Evolutionary conservation across 208 protist species (phyloP).

Genomic region (Leishmania aethiopica): DNA sequence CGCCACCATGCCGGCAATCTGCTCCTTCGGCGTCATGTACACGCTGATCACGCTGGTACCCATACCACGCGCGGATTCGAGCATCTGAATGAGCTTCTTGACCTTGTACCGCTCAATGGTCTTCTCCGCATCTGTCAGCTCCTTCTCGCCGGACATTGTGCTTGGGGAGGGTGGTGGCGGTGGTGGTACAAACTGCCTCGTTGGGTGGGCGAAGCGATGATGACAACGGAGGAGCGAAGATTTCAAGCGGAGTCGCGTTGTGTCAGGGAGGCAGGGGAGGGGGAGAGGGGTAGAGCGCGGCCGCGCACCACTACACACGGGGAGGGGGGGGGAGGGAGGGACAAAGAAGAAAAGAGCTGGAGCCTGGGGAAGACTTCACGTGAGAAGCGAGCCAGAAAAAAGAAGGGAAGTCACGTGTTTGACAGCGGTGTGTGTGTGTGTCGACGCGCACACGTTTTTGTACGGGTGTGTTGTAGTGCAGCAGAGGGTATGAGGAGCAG

Average conservation of each 20-base stretch:
- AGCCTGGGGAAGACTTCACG: not conserved
- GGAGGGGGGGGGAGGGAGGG: not conserved
- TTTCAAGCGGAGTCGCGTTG: not conserved
- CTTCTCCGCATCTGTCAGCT: constrained; percentile 88
- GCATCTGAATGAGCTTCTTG: constrained; percentile 99
- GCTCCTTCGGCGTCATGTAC: constrained; percentile 98
- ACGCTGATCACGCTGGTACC: constrained; percentile 99
- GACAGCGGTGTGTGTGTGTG: not conserved
- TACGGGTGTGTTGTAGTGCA: not conserved
- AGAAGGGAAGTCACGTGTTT: not conserved
- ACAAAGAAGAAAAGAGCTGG: not conserved
- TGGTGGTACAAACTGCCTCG: not conserved
- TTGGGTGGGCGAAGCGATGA: not conserved
- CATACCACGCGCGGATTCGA: constrained; percentile 98
- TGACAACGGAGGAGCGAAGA: not conserved
- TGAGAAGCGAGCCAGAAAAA: not conserved
- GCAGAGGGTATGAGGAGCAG: not conserved
- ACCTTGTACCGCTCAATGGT: constrained; percentile 99
- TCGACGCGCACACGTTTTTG: not conserved
- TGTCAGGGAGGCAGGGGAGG: not conserved
- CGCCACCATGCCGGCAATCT: constrained; percentile 96
- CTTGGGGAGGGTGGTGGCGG: not conserved
- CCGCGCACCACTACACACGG: not conserved
- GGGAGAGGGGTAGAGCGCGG: not conserved
- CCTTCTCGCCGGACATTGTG: constrained; percentile 54